A percentile compares a stretch with the other conserved stretches of the same genome.
These are phyloP conservation scores for Leishmania major DNA, from an alignment of 208 protist genomes.

Conservation along the genomic window DNA sequence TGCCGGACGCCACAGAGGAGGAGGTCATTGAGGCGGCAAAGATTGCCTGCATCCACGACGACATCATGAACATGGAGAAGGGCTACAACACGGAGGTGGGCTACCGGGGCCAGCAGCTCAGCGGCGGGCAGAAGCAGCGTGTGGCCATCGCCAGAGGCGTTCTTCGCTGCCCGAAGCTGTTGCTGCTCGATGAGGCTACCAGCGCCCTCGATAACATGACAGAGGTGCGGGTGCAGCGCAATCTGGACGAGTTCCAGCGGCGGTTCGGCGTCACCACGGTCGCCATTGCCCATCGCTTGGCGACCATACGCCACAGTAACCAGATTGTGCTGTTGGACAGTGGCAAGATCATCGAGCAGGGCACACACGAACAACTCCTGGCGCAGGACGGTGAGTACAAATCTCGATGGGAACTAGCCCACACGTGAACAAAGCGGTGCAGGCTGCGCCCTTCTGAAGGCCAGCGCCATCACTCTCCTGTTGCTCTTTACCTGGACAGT, in stretches of 20 bases:
- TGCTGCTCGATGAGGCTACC: constrained; percentile 88
- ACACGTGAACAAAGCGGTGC: neutral
- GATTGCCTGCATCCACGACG: constrained; percentile 43
- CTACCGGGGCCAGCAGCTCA: constrained; percentile 60
- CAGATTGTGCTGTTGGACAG: constrained; percentile 75
- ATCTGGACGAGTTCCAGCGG: constrained; percentile 52
- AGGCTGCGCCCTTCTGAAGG: neutral
- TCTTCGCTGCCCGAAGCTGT: constrained; percentile 58
- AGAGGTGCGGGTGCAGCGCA: constrained; percentile 73
- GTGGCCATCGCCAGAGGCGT: constrained; percentile 76
- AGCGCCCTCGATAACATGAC: constrained; percentile 82
- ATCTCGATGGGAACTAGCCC: constrained; percentile 66
- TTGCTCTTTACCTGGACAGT: neutral
- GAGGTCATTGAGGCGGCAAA: constrained; percentile 46
- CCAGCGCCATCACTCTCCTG: neutral
- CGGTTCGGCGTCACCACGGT: constrained; percentile 61
- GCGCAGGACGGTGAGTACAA: constrained; percentile 66
- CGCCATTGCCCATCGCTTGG: constrained; percentile 85
- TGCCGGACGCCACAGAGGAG: constrained; percentile 41
- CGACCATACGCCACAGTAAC: constrained; percentile 75
- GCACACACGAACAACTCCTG: constrained; percentile 81
- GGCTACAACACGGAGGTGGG: constrained; percentile 74
- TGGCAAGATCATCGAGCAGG: constrained; percentile 78
- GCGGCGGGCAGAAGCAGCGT: constrained; percentile 75
- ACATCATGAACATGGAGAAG: constrained; percentile 34